Evolutionary conservation across 108 stramenopile species (phyloP).

Genomic region (Cyclostephanos tholiformis): DNA sequence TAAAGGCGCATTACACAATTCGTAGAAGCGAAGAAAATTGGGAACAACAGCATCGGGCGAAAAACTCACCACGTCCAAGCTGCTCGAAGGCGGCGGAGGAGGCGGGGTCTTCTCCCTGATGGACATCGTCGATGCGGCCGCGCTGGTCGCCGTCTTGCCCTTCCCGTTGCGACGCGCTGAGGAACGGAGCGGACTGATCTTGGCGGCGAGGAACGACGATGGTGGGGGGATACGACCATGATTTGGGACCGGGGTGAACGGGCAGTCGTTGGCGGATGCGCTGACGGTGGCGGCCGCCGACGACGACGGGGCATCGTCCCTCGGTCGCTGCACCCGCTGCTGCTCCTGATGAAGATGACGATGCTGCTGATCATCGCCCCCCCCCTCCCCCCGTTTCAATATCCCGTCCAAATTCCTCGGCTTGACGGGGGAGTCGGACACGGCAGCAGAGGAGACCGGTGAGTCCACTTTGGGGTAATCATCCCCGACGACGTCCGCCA

Average conservation of each 20-base stretch:
- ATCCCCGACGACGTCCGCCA: not conserved
- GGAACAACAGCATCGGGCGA: not conserved
- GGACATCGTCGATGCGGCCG: not conserved
- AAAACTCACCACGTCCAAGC: not conserved
- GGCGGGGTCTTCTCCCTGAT: constrained; percentile 16
- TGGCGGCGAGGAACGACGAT: constrained; percentile 44
- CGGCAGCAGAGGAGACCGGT: not conserved
- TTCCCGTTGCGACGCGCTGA: constrained; percentile 21
- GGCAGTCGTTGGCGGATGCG: not conserved
- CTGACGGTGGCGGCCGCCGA: no score
- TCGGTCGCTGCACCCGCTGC: not conserved
- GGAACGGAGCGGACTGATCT: constrained; percentile 44
- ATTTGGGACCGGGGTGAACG: constrained; percentile 4
- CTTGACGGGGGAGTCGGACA: constrained; percentile 16
- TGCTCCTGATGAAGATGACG: not conserved
- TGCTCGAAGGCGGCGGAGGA: not conserved
- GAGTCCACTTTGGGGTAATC: not conserved
- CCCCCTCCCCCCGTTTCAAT: constrained; percentile 18
- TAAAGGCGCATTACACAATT: no score
- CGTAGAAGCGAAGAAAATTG: not conserved
- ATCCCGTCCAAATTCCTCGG: constrained; percentile 32
- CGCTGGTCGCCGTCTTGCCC: constrained; percentile 12
- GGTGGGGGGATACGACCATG: constrained; percentile 26
- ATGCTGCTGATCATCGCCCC: not conserved
- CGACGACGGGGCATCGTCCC: not conserved